phyloP scores from a whole-genome alignment of 495 filamentous ascomycete species.

The Chlorociboria aeruginascens region DNA sequence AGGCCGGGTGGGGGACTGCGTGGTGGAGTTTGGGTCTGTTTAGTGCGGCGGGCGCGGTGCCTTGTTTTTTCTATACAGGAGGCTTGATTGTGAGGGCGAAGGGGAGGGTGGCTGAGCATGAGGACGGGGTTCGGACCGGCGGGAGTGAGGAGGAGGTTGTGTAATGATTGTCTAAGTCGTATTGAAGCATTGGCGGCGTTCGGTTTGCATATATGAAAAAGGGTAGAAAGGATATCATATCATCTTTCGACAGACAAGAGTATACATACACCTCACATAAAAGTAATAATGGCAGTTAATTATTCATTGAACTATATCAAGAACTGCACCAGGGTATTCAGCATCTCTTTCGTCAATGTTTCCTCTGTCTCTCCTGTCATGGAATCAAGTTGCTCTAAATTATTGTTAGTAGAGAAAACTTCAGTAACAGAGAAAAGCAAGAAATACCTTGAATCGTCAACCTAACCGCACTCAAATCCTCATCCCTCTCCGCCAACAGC shows the following conservation, averaged over 20 bases:
- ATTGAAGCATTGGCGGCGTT: not conserved
- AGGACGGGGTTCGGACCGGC: not conserved
- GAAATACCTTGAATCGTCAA: constrained; percentile 53
- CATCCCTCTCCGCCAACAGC: constrained; percentile 55
- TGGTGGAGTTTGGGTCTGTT: constrained; percentile 40
- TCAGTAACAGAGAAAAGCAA: constrained; percentile 3
- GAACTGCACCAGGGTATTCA: constrained; percentile 49
- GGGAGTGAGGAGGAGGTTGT: not conserved
- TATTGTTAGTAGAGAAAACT: constrained; percentile 12
- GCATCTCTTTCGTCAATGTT: constrained; percentile 52
- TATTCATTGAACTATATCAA: constrained; percentile 21
- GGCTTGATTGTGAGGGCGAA: constrained; percentile 11
- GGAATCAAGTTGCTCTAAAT: constrained; percentile 37
- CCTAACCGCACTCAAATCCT: constrained; percentile 47
- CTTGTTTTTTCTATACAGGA: constrained; percentile 17
- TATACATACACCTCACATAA: not conserved
- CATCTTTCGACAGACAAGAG: no score
- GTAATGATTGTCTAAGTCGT: not conserved
- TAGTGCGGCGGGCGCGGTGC: constrained; percentile 18
- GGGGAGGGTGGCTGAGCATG: constrained; percentile 16
- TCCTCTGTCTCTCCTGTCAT: constrained; percentile 44
- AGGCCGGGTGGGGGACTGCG: constrained; percentile 50
- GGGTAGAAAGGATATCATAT: no score
- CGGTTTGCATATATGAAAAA: not conserved
- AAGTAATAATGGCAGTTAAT: not conserved